These are phyloP conservation scores for Allium cepa DNA, from an alignment of 106 monocot genomes.

Conservation along the genomic window DNA sequence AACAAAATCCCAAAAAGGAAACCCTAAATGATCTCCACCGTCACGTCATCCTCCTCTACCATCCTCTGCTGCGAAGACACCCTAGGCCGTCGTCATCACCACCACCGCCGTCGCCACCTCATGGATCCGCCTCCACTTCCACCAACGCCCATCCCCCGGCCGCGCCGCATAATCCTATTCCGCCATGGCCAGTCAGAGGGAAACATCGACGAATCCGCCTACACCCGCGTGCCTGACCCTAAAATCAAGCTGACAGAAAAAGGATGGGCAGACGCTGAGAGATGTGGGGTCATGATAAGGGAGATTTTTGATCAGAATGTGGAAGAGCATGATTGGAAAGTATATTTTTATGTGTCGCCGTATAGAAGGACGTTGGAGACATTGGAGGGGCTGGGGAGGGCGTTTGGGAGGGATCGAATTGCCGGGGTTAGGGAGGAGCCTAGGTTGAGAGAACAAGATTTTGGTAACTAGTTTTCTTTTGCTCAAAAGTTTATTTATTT, in stretches of 20 bases:
- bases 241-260: constrained; percentile 56
- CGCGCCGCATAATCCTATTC: constrained; percentile 81
- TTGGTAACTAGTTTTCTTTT: constrained; percentile 30
- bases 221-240: constrained; percentile 88
- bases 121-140: not conserved
- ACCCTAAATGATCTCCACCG: constrained; percentile 1
- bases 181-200: constrained; percentile 97
- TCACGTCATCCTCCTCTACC: not conserved
- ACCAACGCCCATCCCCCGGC: constrained; percentile 32
- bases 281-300: constrained; percentile 45
- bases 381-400: constrained; percentile 60
- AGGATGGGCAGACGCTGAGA: constrained; percentile 66
- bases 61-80: constrained; percentile 7
- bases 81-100: constrained; percentile 16
- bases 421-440: constrained; percentile 91
- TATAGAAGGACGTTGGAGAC: constrained; percentile 82
- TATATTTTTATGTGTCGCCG: constrained; percentile 93
- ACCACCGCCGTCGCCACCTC: not conserved
- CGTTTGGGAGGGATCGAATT: constrained; percentile 61
- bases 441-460: constrained; percentile 88
- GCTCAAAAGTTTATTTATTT: not conserved
- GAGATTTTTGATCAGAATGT: constrained; percentile 29
- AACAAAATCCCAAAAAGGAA: too few relatives aligned
- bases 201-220: constrained; percentile 77
- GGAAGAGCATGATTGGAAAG: constrained; percentile 66